Evolutionary conservation across 345 rosid genomes (phyloP), one percentile per base, ranked within the genome.

Genomic region (Arabis alpina): DNA sequence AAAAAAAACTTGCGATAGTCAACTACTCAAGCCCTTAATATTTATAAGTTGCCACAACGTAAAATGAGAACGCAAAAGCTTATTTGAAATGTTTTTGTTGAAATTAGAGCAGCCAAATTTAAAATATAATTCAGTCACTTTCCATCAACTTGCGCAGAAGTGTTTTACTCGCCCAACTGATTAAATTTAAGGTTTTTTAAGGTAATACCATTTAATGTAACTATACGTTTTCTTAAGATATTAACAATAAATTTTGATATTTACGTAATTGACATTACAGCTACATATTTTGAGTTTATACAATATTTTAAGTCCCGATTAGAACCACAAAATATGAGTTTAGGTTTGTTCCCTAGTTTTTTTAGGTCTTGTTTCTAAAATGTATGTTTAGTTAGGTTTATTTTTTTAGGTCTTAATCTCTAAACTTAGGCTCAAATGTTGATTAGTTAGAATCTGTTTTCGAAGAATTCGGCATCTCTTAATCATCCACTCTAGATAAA

Each of bases 311-410:
- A 61, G 10, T 45, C 14, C 54, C 47, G 6, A 49, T 39, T 39
- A 51, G 44, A 16, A 51, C 37, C 68, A 45, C 66, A 27, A 49
- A 49, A 13, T 12, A 45, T 39, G 32, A 39, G 6, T 59, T 19
- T 70, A 49, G 67, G 74, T 60, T 13, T 61, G 16, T 10, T 53
- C 30, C 34, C 4, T 14, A 50, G 2, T 16, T 12, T 42, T 42
- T 15, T 44, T 36, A 63, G 70, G 64, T 54, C 3, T 24, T 51
- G 8, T 45, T 45, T 15, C 64, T 24, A 12, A 36, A 53, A 30
- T n/a, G 7, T 36, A n/a, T 43, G 54, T 52, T 71, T 37, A 44
- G 56, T 45, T 72, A 63, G 70, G 75, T 61, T 52, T 71, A 47
- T 52, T 13, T 61, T 16, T 58, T 49, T 54, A 37, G 48, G 76